Conservation (phyloP, 768 basidiomycete species). For the Termitomyces sp. region DNA sequence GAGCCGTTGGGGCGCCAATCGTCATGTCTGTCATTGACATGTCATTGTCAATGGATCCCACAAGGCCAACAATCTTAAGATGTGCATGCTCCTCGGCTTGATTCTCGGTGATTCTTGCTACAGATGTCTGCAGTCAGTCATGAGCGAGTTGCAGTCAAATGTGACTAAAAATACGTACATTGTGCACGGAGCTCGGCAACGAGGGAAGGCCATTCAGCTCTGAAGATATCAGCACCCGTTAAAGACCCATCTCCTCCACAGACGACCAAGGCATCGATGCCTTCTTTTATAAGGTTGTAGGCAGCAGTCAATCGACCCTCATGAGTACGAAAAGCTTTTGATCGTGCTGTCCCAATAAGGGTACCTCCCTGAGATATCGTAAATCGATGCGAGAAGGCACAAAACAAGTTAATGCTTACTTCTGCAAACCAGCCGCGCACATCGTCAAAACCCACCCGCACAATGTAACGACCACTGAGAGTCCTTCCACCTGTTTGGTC, state of each 20-base stretch:
- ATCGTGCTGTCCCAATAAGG: constrained; percentile 90
- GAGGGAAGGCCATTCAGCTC: constrained; percentile 89
- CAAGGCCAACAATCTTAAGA: constrained; percentile 95
- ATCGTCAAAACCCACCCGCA: constrained; percentile 97
- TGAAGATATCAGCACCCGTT: constrained; percentile 92
- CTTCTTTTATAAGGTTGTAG: constrained; percentile 89
- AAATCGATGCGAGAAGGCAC: neutral
- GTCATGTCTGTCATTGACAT: constrained; percentile 98
- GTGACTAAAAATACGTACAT: constrained; percentile 33
- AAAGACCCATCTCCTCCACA: constrained; percentile 97
- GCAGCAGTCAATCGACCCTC: constrained; percentile 89
- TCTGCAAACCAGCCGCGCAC: constrained; percentile 92
- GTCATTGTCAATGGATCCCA: constrained; percentile 98
- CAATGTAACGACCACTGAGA: constrained; percentile 88
- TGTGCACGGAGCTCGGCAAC: constrained; percentile 59
- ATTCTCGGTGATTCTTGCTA: constrained; percentile 69
- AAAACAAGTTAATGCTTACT: constrained; percentile 30
- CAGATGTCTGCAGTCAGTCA: neutral
- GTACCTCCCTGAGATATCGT: constrained; percentile 70
- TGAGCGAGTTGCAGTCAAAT: neutral
- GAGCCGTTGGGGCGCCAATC: constrained; percentile 94
- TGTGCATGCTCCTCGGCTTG: constrained; percentile 71
- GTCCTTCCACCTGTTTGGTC: constrained; percentile 64
- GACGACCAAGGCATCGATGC: constrained; percentile 94
- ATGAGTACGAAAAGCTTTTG: constrained; percentile 70